Conservation (phyloP, 768 basidiomycete species). For the Rossbeevera mucosa region DNA sequence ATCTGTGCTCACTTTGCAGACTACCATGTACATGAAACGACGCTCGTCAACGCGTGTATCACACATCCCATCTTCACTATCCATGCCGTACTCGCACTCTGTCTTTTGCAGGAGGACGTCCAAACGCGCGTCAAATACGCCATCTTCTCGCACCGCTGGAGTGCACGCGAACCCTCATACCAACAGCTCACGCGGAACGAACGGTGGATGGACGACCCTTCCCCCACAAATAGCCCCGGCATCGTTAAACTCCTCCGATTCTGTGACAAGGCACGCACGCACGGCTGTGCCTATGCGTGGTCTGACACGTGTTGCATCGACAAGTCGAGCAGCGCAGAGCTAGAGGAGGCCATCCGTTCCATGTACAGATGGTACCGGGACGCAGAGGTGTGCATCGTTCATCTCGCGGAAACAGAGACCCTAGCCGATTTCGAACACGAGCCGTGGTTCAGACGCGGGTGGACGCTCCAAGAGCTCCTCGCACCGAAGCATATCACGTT, state of each 20-base stretch:
- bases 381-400: conserved; percentile 11
- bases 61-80: no score
- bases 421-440: conserved; percentile 10
- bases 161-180: conserved; percentile 4
- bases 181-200: conserved; percentile 1
- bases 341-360: conserved; percentile 5
- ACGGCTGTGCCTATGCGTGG: conserved; percentile 11
- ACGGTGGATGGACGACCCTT: not conserved
- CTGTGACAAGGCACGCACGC: conserved; percentile 5
- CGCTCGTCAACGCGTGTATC: not conserved
- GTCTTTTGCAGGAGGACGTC: conserved; percentile 3
- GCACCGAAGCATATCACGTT: conserved; percentile 8
- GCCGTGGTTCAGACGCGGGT: conserved; percentile 7
- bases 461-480: conserved; percentile 13
- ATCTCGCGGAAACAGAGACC: conserved; percentile 5
- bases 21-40: not conserved
- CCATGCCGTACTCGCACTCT: not conserved
- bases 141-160: conserved; percentile 15
- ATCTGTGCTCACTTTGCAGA: no score
- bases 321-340: conserved; percentile 14
- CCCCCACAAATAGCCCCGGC: not conserved
- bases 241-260: conserved; percentile 4
- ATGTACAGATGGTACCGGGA: conserved; percentile 6
- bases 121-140: conserved; percentile 8
- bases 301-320: conserved; percentile 14